These are phyloP conservation scores for Rhodotorula taiwanensis DNA, from an alignment of 768 basidiomycete genomes.

Conservation along the genomic window DNA sequence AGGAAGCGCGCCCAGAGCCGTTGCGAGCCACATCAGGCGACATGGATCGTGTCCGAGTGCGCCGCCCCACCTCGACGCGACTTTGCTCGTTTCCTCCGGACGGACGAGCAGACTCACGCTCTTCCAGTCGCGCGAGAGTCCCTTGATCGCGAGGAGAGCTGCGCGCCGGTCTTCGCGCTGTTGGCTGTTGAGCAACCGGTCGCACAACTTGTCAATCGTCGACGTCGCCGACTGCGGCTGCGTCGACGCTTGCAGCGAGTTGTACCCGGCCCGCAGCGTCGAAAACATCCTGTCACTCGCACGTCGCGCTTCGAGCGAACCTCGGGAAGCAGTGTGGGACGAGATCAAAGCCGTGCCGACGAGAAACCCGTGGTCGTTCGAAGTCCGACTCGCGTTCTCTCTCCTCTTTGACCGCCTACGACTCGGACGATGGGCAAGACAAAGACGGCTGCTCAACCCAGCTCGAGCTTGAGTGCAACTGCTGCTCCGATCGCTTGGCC, in stretches of 20 bases:
- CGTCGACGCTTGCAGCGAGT: slow-evolving; percentile 14
- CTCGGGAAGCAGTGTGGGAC: background rate
- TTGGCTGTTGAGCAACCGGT: slow-evolving; percentile 80
- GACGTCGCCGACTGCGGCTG: background rate
- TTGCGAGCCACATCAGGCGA: too few relatives aligned
- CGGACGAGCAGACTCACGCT: slow-evolving; percentile 44
- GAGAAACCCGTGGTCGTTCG: too few relatives aligned
- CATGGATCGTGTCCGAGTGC: background rate
- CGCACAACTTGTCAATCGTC: slow-evolving; percentile 78
- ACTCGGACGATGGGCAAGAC: background rate
- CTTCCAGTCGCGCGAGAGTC: slow-evolving; percentile 82
- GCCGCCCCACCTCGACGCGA: background rate
- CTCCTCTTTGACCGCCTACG: background rate
- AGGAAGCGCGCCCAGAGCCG: too few relatives aligned
- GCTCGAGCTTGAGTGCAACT: too few relatives aligned
- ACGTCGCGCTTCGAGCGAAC: background rate
- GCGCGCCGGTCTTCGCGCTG: slow-evolving; percentile 86
- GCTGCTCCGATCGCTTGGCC: slow-evolving; percentile 15
- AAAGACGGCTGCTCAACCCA: background rate
- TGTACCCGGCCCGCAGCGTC: slow-evolving; percentile 20
- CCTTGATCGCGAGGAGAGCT: slow-evolving; percentile 87
- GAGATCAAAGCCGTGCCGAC: background rate
- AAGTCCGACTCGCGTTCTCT: background rate
- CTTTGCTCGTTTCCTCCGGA: background rate
- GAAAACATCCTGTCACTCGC: slow-evolving; percentile 35